Conservation (phyloP, 148 eudicot species). For the Cornus controversa region DNA sequence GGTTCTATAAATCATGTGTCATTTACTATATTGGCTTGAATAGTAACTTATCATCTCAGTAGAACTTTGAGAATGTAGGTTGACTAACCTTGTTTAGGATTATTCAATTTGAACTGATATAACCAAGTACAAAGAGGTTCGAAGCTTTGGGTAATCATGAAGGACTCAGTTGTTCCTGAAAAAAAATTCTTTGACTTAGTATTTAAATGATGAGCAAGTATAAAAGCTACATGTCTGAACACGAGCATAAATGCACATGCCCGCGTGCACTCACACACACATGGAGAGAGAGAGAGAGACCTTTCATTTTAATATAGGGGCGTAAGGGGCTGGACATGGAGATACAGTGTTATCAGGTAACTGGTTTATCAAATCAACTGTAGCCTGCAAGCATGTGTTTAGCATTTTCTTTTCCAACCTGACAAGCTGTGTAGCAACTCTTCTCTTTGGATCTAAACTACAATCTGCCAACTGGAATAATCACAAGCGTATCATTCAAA, state of each 20-base stretch:
- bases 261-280: not conserved
- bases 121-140: conserved; percentile 1
- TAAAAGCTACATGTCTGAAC: not conserved
- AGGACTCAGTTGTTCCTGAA: conserved; percentile 10
- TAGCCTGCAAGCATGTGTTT: conserved; percentile 69
- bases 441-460: conserved; percentile 69
- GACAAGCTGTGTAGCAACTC: conserved; percentile 94
- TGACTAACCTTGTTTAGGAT: conserved; percentile 16
- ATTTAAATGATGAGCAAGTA: not conserved
- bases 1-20: not conserved
- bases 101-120: not conserved
- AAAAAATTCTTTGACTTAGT: not conserved
- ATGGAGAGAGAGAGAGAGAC: conserved; percentile 22
- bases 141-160: not conserved
- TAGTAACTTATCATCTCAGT: not conserved
- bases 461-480: conserved; percentile 64
- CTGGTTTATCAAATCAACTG: conserved; percentile 60
- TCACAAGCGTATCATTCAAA: conserved; percentile 17
- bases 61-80: not conserved
- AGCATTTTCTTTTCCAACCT: conserved; percentile 89
- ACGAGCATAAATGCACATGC: not conserved
- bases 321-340: conserved; percentile 96
- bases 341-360: conserved; percentile 81
- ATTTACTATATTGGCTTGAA: not conserved
- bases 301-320: conserved; percentile 70